Conservation (phyloP, 2,329 filamentous ascomycete genomes). For the Colletotrichum sp. region DNA sequence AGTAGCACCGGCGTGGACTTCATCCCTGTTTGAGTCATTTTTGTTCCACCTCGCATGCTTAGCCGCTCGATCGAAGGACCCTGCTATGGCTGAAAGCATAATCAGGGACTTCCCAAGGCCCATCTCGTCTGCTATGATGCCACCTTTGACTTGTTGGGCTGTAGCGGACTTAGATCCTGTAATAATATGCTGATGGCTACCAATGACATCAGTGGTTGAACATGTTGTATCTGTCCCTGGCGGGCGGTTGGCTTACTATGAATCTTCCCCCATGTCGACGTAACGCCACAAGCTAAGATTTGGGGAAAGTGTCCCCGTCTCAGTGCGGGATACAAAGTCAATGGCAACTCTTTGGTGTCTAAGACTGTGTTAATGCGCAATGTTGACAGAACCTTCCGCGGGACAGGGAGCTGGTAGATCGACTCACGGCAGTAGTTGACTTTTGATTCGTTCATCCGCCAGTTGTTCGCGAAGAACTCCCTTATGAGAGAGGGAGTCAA, state of each 20-base stretch:
- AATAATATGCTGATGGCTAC: background rate
- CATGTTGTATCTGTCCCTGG: no score
- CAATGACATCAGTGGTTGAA: no score
- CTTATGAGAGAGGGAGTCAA: background rate
- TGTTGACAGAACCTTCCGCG: no score
- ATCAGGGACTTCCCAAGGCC: background rate
- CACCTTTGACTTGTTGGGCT: no score
- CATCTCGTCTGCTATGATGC: background rate
- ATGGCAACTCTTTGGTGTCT: background rate
- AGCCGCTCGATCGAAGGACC: no score
- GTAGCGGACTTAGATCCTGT: background rate
- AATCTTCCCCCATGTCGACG: background rate
- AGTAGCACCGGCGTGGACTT: no score
- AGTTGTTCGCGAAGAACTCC: background rate
- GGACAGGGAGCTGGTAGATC: no score
- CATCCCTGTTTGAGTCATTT: no score
- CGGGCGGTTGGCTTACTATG: background rate
- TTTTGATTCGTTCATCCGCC: background rate
- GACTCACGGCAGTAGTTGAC: no score
- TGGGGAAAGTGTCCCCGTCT: fast-evolving
- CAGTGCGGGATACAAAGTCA: background rate
- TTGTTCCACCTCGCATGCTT: no score
- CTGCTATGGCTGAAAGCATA: background rate
- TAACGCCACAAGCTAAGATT: background rate
- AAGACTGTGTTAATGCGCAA: background rate